Base-by-base conservation (phyloP, 164 flowering plant genomes). In the Aristolochia contorta region DNA sequence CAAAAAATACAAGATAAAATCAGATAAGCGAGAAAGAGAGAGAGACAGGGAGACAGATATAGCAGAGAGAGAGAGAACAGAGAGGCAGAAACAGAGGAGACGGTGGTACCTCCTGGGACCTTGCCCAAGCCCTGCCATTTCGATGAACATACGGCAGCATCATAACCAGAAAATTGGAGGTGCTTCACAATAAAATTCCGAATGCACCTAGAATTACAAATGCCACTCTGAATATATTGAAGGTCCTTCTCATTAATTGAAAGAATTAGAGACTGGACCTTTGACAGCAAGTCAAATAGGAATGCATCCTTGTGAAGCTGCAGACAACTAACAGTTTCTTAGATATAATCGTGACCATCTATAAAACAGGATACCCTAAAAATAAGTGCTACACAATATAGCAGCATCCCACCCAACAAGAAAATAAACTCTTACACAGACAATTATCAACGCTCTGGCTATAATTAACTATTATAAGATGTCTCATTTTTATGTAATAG, bases 21-120 rank as follows among this genome's bases (percentile, higher is more conserved):
- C 43, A 6, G 37, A 49, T 16, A 0, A 55, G 33, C 1, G 30
- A 23, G 19, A 3, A 5, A 2, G 5, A 6, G 43, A 37, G 43
- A 49, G 20, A 49, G 52, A 54, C 3, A 4, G 16, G 5, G 56
- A n/a, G n/a, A n/a, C 20, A 52, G 4, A 52, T 10, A n/a, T n/a
- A n/a, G n/a, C n/a, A n/a, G 23, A 52, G 20, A 12, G 16, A 18
- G 20, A 15, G 5, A 25, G 8, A 53, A 43, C 24, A n/a, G 47
- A 47, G 20, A 33, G 21, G 1, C 25, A 22, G 41, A 25, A 12
- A 16, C n/a, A 22, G 24, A 7, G 16, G 10, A 18, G 33, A 3
- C 14, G 53, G 37, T 19, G 6, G 13, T 88, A 88, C 96, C 97
- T 78, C 96, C 96, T 62, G 97, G 97, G 49, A 88, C 94, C 65